Percentiles rank a stretch among this genome's conserved stretches.
Conservation (phyloP, 2,329 filamentous ascomycete genomes). For the Xylariales sp. region DNA sequence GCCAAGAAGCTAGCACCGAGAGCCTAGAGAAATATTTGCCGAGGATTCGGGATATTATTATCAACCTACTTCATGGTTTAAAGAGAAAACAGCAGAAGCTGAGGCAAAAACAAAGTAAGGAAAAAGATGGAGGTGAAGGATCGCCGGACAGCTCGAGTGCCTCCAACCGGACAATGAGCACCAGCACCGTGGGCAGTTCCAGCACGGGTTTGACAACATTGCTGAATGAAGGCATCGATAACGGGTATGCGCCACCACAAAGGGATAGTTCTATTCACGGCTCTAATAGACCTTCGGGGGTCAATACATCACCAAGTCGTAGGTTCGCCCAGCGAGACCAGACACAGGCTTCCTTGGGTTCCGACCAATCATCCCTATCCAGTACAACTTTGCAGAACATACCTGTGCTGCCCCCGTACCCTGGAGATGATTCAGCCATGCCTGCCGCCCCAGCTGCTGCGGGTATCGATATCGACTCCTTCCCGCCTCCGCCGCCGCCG, state of each 20-base stretch:
- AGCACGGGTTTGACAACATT: constrained; percentile 54
- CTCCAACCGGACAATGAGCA: constrained; percentile 51
- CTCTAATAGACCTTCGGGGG: constrained; percentile 14
- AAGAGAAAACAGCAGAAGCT: constrained; percentile 96
- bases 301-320: constrained; percentile 42
- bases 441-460: constrained; percentile 37
- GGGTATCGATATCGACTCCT: constrained; percentile 58
- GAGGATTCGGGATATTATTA: constrained; percentile 95
- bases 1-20: constrained; percentile 90
- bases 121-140: constrained; percentile 42
- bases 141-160: constrained; percentile 28
- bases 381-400: constrained; percentile 73
- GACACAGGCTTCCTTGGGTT: constrained; percentile 44
- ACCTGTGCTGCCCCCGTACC: constrained; percentile 69
- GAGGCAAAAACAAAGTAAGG: constrained; percentile 56
- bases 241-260: constrained; percentile 41
- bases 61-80: constrained; percentile 89
- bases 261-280: constrained; percentile 24
- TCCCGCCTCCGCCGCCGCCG: constrained; percentile 73
- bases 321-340: constrained; percentile 47
- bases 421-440: constrained; percentile 52
- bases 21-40: constrained; percentile 93
- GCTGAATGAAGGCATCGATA: constrained; percentile 55
- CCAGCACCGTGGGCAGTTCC: constrained; percentile 54
- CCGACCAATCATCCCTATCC: constrained; percentile 65